phyloP scores from a whole-genome alignment of 305 asterid genomes.

The Fraxinus floribunda region DNA sequence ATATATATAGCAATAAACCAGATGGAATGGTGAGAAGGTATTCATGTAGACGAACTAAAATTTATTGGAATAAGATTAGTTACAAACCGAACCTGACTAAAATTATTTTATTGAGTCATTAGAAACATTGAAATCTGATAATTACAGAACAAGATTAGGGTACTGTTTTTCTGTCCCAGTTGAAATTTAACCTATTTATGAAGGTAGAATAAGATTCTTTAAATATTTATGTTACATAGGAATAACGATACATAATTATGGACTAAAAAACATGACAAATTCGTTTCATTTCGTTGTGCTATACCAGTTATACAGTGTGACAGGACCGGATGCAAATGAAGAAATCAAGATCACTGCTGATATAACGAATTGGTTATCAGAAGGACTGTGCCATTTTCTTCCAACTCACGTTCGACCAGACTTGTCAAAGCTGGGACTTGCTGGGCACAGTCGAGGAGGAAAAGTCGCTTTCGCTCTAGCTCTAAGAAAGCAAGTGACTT shows the following conservation, averaged over 20 bases:
- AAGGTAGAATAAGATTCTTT: not conserved
- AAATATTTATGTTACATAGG: not conserved
- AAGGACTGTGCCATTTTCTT: conserved; percentile 47
- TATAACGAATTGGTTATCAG: conserved; percentile 61
- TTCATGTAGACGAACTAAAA: not conserved
- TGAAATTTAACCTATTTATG: not conserved
- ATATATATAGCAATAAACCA: not conserved
- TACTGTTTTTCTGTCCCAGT: not conserved
- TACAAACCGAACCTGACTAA: not conserved
- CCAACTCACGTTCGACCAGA: conserved; percentile 58
- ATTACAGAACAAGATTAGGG: not conserved
- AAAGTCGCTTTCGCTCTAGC: conserved; percentile 78
- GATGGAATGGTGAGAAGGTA: not conserved
- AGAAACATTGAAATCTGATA: not conserved
- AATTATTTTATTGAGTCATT: not conserved
- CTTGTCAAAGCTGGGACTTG: conserved; percentile 53
- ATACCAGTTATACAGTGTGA: conserved; percentile 22
- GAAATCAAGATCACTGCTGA: conserved; percentile 58
- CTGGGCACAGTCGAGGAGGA: conserved; percentile 91
- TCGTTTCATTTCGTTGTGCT: not conserved
- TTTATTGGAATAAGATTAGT: not conserved
- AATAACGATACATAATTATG: not conserved
- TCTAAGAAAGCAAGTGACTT: conserved; percentile 30
- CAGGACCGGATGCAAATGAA: conserved; percentile 67
- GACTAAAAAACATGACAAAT: not conserved